Evolutionary conservation across 495 filamentous ascomycete genomes (phyloP), one percentile per base, ranked within the genome.

Genomic region (Hypomontagnella monticulosa): DNA sequence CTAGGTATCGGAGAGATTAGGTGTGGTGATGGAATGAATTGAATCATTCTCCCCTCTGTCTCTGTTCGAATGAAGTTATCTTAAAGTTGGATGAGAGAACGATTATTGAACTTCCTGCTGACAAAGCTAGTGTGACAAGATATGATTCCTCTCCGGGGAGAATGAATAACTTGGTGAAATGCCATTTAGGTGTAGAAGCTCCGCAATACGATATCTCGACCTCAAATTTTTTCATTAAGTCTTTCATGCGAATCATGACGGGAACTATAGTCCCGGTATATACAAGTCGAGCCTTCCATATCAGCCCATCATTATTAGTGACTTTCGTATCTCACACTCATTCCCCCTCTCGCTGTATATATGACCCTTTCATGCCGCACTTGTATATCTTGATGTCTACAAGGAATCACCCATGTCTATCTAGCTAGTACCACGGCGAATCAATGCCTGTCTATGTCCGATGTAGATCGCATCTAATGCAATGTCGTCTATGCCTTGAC

Each of bases 401-500:
- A 41, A 58, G 47, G 34, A 33, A 37, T 32, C 53, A 41, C 36
- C 38, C 42, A 57, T 34, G 16, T 47, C 20, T 48, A 33, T 59
- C 48, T 63, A 67, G 38, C n/a, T 41, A 53, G 40, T 54, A 37
- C 53, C 41, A 32, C 42, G 60, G 65, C 38, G 33, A 41, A 58
- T 44, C 30, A 46, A 55, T 60, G 50, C 47, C 48, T 48, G 66
- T 66, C 63, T 69, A 66, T 60, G 57, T 57, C 61, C n/a, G 63
- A 55, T 42, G 37, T 43, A 56, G 46, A 66, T 63, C 58, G 42
- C 69, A 49, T 60, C 55, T 60, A 58, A 55, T 53, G 37, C 37
- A 2, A 40, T 33, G 15, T 37, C 20, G 1, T 70, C 81, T 89
- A 99, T 76, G 87, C 89, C 87, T 97, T 95, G 80, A 97, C 77